These are phyloP conservation scores for Cyclotella distinguenda DNA, from an alignment of 108 stramenopile genomes.

Conservation along the genomic window DNA sequence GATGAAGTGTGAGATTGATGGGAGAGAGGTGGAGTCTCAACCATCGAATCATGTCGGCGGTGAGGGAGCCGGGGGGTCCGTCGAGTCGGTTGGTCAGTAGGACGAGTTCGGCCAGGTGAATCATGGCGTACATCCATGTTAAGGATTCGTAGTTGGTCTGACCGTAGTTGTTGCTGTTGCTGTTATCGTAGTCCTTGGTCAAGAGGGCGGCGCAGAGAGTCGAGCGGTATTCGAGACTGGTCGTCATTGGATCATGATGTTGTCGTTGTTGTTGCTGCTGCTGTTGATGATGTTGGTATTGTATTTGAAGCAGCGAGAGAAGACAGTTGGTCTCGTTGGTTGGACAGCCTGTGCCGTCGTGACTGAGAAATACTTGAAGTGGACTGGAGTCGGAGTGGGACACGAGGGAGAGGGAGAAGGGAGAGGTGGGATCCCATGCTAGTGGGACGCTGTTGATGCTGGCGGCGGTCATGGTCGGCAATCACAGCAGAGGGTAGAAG, in stretches of 20 bases:
- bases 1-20: conserved; percentile 20
- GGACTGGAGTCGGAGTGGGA: conserved; percentile 2
- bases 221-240: conserved; percentile 53
- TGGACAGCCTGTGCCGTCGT: conserved; percentile 71
- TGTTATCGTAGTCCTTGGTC: conserved; percentile 14
- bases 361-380: conserved; percentile 37
- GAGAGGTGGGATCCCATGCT: conserved; percentile 46
- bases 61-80: conserved; percentile 57
- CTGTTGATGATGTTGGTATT: neutral
- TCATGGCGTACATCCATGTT: conserved; percentile 51
- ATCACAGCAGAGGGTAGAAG: too few species aligned
- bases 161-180: conserved; percentile 2
- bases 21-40: conserved; percentile 52
- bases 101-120: conserved; percentile 68
- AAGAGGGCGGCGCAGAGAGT: conserved; percentile 54
- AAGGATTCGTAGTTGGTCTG: conserved; percentile 55
- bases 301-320: conserved; percentile 51
- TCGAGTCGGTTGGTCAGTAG: conserved; percentile 40
- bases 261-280: neutral
- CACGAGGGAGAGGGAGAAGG: conserved; percentile 24
- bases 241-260: neutral
- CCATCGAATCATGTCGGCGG: conserved; percentile 79
- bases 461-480: conserved; percentile 2
- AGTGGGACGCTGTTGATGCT: conserved; percentile 5
- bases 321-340: conserved; percentile 62